These are phyloP conservation scores for Hypseocharis bilobata DNA, from an alignment of 441 rosid species.

Conservation along the genomic window DNA sequence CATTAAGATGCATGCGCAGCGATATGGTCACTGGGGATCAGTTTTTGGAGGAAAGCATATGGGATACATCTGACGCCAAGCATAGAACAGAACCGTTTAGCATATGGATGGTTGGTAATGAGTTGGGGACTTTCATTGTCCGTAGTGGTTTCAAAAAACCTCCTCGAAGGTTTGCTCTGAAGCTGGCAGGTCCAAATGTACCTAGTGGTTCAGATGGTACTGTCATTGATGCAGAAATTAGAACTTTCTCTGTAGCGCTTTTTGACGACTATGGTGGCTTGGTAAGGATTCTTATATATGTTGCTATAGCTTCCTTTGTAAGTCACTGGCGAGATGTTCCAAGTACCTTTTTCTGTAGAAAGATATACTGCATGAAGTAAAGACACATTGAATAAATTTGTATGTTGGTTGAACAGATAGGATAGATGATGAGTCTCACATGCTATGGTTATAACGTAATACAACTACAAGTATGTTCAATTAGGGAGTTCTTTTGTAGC, in stretches of 20 bases:
- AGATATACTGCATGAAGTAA: neutral
- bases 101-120: constrained; percentile 74
- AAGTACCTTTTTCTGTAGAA: neutral
- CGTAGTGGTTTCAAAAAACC: constrained; percentile 80
- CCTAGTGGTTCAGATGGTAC: constrained; percentile 63
- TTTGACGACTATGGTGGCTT: constrained; percentile 95
- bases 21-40: constrained; percentile 84
- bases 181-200: constrained; percentile 55
- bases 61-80: constrained; percentile 78
- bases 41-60: constrained; percentile 76
- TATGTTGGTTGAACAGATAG: neutral
- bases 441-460: neutral
- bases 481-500: neutral
- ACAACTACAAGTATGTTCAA: neutral
- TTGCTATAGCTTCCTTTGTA: constrained; percentile 7
- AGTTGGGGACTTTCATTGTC: constrained; percentile 69
- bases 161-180: constrained; percentile 85
- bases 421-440: neutral
- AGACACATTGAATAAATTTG: neutral
- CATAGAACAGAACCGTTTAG: constrained; percentile 57
- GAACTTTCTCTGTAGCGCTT: constrained; percentile 79
- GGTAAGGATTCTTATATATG: constrained; percentile 42
- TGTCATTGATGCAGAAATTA: constrained; percentile 60
- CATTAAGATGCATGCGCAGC: constrained; percentile 68
- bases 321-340: neutral